Base-by-base conservation (phyloP, 2,329 filamentous ascomycete species). In the Chrysosporium queenslandicum region DNA sequence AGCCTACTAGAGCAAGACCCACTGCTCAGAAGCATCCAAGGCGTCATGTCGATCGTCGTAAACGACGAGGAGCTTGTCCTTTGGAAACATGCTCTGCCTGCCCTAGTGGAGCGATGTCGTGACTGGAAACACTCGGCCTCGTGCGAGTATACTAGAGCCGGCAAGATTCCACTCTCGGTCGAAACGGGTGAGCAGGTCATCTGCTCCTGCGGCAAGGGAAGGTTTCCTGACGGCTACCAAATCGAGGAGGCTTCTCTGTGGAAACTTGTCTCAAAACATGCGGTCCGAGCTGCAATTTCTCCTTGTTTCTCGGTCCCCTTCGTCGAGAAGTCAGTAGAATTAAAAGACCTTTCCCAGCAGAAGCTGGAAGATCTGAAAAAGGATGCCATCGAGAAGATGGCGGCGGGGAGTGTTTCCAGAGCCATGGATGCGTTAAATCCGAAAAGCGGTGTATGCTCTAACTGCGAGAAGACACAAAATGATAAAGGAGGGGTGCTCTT, bases 41-140 rank as follows among this genome's bases (percentile, higher is more conserved):
- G 18, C n/a, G 41, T 21, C 8, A 39, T 41, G 1, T n/a, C 56
- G 1, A 59, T 67, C 45, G 55, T 53, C 0, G 50, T 64, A 14
- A 49, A 58, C 12, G 57, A 60, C 6, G 58, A 60, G 9, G 66
- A 68, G 45, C 45, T 64, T 14, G 49, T 46, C 7, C 49, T 67
- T 12, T 70, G 67, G 67, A 65, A 63, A 39, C 56, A 59, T 27
- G 53, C 63, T 3, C 48, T 68, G 2, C 63, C 66, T 0, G 63
- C 66, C 4, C 61, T 63, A 34, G 61, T 59, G 16, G 68, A 70
- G 50, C 66, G 71, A n/a, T 71, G 69, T 50, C 63, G 69, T 6
- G 54, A 54, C 6, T 72, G 68, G 69, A 56, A 59, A 21, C 71
- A 73, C 53, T 51, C 52, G 11, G 9, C 56, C 1, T 53, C 55